phyloP scores from a whole-genome alignment of 2,329 filamentous ascomycete genomes.

The Alternaria brassicicola region DNA sequence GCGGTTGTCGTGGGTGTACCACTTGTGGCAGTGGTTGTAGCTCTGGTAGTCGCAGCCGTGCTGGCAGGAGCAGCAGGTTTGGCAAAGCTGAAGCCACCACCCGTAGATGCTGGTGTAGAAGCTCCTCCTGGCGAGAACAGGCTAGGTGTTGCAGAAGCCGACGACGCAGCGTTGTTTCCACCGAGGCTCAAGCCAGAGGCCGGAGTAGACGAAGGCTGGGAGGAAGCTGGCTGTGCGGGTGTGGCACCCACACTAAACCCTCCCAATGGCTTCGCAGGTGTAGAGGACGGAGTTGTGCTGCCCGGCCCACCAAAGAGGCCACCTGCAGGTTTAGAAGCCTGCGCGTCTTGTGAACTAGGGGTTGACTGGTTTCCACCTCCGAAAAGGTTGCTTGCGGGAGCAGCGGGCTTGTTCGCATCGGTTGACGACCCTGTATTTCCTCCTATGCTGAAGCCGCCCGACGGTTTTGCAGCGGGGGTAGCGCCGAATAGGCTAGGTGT shows the following conservation, averaged over 20 bases:
- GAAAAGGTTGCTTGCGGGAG: slow-evolving; percentile 30
- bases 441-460: slow-evolving; percentile 24
- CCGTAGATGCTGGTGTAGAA: slow-evolving; percentile 17
- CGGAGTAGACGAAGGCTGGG: slow-evolving; percentile 29
- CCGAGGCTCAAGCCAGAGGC: slow-evolving; percentile 28
- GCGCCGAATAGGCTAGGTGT: slow-evolving; percentile 39
- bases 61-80: slow-evolving; percentile 22
- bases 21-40: slow-evolving; percentile 25
- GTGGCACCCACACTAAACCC: slow-evolving; percentile 37
- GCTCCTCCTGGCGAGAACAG: slow-evolving; percentile 29
- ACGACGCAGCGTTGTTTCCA: slow-evolving; percentile 27
- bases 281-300: slow-evolving; percentile 38
- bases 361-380: slow-evolving; percentile 29
- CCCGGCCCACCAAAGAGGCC: slow-evolving; percentile 36
- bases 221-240: slow-evolving; percentile 28
- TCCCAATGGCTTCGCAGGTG: slow-evolving; percentile 36
- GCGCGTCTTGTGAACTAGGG: slow-evolving; percentile 40
- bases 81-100: slow-evolving; percentile 23
- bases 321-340: slow-evolving; percentile 40
- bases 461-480: slow-evolving; percentile 29
- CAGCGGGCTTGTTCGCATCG: slow-evolving; percentile 42
- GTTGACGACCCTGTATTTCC: slow-evolving; percentile 36
- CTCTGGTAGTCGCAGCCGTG: slow-evolving; percentile 27
- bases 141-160: slow-evolving; percentile 31
- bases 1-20: slow-evolving; percentile 24